phyloP scores from a whole-genome alignment of 768 basidiomycete genomes.

The Amanita muscaria region DNA sequence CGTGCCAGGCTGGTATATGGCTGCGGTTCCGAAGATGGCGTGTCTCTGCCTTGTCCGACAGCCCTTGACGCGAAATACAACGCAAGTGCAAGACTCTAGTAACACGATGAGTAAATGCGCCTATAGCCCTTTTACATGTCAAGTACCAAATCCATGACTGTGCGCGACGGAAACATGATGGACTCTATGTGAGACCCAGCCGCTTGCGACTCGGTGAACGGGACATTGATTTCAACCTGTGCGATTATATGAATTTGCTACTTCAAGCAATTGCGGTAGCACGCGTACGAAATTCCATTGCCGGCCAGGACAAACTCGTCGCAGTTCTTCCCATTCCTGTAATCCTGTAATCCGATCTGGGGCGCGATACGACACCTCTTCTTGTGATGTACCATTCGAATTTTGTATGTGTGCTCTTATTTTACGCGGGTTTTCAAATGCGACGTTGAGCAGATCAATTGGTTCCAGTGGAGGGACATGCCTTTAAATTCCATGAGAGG shows the following conservation, averaged over 20 bases:
- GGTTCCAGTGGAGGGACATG: constrained; percentile 69
- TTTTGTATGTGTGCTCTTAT: constrained; percentile 37
- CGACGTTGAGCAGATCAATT: constrained; percentile 88
- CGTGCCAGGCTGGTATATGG: constrained; percentile 68
- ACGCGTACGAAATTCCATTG: constrained; percentile 81
- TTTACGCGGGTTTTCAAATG: constrained; percentile 92
- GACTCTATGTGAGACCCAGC: constrained; percentile 50
- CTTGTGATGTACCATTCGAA: constrained; percentile 10
- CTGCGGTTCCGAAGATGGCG: constrained; percentile 24
- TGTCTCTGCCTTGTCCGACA: constrained; percentile 43
- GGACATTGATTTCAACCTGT: constrained; percentile 76
- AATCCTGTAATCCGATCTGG: constrained; percentile 85
- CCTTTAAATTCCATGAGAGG: constrained; percentile 27
- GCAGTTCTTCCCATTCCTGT: constrained; percentile 70
- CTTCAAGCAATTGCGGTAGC: not conserved
- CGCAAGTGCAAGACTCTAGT: constrained; percentile 83
- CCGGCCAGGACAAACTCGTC: constrained; percentile 64
- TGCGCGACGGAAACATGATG: constrained; percentile 70
- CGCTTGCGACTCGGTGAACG: constrained; percentile 67
- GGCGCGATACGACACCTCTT: constrained; percentile 50
- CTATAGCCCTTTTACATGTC: not conserved
- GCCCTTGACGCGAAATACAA: constrained; percentile 91
- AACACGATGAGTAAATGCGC: not conserved
- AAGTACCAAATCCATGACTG: constrained; percentile 87
- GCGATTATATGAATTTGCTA: not conserved